Base-by-base conservation (phyloP, 2,329 filamentous ascomycete genomes). In the Bertia moriformis region DNA sequence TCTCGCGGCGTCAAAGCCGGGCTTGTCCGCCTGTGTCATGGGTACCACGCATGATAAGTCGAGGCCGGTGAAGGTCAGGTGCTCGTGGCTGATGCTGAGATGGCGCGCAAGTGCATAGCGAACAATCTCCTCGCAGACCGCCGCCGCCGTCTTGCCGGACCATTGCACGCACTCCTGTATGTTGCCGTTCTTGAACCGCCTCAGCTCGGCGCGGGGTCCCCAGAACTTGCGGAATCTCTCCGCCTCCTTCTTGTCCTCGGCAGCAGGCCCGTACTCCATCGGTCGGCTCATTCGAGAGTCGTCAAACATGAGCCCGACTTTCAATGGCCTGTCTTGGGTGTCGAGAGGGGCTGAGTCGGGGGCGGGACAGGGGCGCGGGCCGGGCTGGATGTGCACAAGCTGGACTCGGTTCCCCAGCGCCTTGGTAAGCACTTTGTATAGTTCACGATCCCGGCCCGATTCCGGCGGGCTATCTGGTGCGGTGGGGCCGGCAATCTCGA, bases 161-260 rank as follows among this genome's bases (percentile, higher is more conserved):
- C 91, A 98, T 15, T 93, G 79, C 19, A 96, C 65, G 51, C 84
- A 93, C 57, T 98, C 93, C 5, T 86, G 69, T 46, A 98, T 95
- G 49, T 81, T 89, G 17, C 91, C 91, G 51, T 96, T 87, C 50
- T 88, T 93, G 66, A 98, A 98, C 14, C 91, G 83, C 45, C 91
- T 76, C 37, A 98, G 67, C 56, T 98, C 91, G 1, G 91, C 76
- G 54, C 91, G 93, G 5, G 89, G 80, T 4, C 89, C 91, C 91
- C 93, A 98, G 54, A 98, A 96, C 24, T 79, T 74, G 27, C 85
- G 83, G 56, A 95, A 98, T 20, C 69, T 70, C 7, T 78, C 76
- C 18, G 87, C 82, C 45, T 85, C 84, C 45, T 82, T 78, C 57
- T 89, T 87, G 43, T 91, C 74, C 52, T 96, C 88, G 2, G 86